A percentile compares a stretch with the other conserved stretches of the same genome.
phyloP scores from a whole-genome alignment of 139 green algal genomes.

The Gonium pectorale region DNA sequence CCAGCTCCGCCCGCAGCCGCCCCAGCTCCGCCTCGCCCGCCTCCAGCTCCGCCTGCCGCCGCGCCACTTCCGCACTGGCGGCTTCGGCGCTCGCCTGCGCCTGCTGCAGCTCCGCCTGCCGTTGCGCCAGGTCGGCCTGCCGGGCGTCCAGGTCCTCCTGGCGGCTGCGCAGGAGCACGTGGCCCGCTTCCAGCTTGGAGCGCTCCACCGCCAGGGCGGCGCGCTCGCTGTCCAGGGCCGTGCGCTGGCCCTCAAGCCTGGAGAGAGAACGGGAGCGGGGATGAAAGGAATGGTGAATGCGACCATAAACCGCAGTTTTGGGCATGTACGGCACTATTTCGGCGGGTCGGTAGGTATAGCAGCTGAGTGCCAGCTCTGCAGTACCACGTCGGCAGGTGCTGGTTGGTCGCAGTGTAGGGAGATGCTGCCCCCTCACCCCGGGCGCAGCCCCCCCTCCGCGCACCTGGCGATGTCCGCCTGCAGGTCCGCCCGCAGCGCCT shows the following conservation, averaged over 20 bases:
- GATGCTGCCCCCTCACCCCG: too few relatives aligned
- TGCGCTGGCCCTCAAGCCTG: slow-evolving; percentile 1
- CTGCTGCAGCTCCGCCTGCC: not conserved
- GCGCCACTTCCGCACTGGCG: not conserved
- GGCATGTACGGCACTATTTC: too few relatives aligned
- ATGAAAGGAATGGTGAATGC: too few relatives aligned
- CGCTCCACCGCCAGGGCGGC: slow-evolving; percentile 11
- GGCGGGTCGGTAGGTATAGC: too few relatives aligned
- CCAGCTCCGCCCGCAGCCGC: not conserved
- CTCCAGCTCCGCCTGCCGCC: not conserved
- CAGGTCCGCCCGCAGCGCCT: not conserved
- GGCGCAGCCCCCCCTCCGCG: too few relatives aligned
- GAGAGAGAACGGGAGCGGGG: too few relatives aligned
- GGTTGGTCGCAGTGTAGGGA: too few relatives aligned
- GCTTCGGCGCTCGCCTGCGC: too few relatives aligned
- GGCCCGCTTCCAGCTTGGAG: not conserved
- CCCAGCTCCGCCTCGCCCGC: not conserved
- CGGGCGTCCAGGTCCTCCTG: slow-evolving; percentile 5
- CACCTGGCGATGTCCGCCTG: not conserved
- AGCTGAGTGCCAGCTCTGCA: too few relatives aligned
- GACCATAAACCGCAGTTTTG: too few relatives aligned
- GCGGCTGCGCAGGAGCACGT: not conserved
- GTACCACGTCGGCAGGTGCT: too few relatives aligned
- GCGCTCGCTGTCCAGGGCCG: not conserved
- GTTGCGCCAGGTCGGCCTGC: not conserved